phyloP scores from a whole-genome alignment of 768 basidiomycete genomes.

The Termitomyces sp. region DNA sequence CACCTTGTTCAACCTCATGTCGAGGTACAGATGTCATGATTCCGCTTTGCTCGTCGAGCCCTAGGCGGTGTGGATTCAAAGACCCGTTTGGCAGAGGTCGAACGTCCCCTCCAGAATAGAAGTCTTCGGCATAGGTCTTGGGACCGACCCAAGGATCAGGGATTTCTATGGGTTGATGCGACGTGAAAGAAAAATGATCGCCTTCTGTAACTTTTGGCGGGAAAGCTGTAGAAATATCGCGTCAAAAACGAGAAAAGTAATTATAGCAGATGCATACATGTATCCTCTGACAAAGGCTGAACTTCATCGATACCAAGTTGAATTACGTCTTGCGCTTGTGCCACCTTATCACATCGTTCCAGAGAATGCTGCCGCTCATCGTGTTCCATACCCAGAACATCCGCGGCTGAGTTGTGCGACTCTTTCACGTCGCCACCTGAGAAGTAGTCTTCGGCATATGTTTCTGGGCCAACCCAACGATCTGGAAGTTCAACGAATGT shows the following conservation, averaged over 20 bases:
- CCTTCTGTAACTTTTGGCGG: not conserved
- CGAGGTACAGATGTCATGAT: conserved; percentile 2
- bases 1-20: not conserved
- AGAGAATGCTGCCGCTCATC: not conserved
- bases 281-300: conserved; percentile 28
- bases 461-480: conserved; percentile 28
- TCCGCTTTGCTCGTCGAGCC: conserved; percentile 6
- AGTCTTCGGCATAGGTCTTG: conserved; percentile 29
- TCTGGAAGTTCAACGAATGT: conserved; percentile 25
- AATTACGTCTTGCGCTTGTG: not conserved
- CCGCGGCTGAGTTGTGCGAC: not conserved
- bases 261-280: conserved; percentile 19
- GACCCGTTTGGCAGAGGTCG: not conserved
- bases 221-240: conserved; percentile 3
- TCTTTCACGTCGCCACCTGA: conserved; percentile 21
- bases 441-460: conserved; percentile 33
- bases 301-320: conserved; percentile 5
- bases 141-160: conserved; percentile 31
- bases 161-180: conserved; percentile 20
- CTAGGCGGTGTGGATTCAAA: conserved; percentile 5
- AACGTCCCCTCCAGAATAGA: conserved; percentile 26
- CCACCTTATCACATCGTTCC: not conserved
- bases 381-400: conserved; percentile 7
- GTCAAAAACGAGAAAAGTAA: not conserved
- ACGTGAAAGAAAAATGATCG: conserved; percentile 10